These are phyloP conservation scores for Cryptococcus maquisensis DNA, from an alignment of 1,284 basidiomycete genomes.

Conservation along the genomic window DNA sequence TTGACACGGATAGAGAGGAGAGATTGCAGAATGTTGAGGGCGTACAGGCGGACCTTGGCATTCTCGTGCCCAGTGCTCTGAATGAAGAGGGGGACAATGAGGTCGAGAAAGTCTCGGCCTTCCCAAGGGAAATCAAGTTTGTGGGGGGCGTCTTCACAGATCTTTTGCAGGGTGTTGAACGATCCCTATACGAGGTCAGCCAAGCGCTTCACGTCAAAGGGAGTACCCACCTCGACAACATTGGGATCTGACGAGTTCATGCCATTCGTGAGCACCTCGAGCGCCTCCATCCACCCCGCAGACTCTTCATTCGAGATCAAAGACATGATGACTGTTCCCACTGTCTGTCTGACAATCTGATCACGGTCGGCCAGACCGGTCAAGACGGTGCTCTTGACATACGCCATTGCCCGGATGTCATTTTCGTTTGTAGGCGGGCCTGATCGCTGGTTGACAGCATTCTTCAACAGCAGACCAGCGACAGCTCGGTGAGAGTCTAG, in stretches of 20 bases:
- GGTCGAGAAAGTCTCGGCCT: slow-evolving; percentile 80
- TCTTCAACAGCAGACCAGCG: slow-evolving; percentile 95
- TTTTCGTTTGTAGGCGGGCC: slow-evolving; percentile 23
- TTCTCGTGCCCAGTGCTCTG: slow-evolving; percentile 66
- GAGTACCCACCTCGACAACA: slow-evolving; percentile 71
- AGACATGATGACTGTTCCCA: slow-evolving; percentile 82
- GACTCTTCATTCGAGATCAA: slow-evolving; percentile 81
- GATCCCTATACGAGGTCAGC: slow-evolving; percentile 61
- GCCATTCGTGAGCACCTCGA: slow-evolving; percentile 72
- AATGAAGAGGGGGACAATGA: slow-evolving; percentile 93
- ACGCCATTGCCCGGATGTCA: slow-evolving; percentile 57
- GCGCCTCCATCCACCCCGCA: slow-evolving; percentile 86
- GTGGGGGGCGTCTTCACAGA: slow-evolving; percentile 93
- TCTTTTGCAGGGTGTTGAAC: slow-evolving; percentile 90
- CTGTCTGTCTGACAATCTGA: slow-evolving; percentile 83
- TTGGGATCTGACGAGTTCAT: slow-evolving; percentile 68
- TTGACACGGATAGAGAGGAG: slow-evolving; percentile 81
- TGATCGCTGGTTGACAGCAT: slow-evolving; percentile 57
- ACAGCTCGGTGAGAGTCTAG: slow-evolving; percentile 88
- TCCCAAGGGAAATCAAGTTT: slow-evolving; percentile 87
- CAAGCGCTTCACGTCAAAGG: not conserved
- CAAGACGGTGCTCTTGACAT: slow-evolving; percentile 77
- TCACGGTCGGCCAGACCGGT: slow-evolving; percentile 73
- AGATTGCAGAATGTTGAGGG: slow-evolving; percentile 88
- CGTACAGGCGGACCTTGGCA: slow-evolving; percentile 82